phyloP scores from a whole-genome alignment of 176 grass and related monocot species.

The Carex parvula region DNA sequence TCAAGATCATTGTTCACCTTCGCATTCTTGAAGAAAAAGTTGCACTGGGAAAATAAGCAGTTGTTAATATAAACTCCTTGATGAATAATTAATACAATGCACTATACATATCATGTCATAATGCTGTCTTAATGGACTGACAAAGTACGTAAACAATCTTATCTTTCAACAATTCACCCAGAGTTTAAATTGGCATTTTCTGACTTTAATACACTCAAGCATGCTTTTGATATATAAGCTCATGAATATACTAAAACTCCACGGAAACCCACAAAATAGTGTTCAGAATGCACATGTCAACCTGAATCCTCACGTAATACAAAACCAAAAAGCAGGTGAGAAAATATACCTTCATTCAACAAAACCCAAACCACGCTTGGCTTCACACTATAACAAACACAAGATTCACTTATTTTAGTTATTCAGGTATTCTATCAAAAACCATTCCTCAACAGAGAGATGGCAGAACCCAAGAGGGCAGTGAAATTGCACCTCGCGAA shows the following conservation, averaged over 20 bases:
- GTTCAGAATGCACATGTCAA: too few relatives aligned
- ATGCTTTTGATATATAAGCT: background rate
- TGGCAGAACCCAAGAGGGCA: background rate
- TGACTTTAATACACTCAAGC: too few relatives aligned
- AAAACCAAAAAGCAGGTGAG: too few relatives aligned
- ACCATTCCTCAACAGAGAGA: background rate
- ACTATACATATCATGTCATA: background rate
- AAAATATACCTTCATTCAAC: background rate
- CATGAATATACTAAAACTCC: too few relatives aligned
- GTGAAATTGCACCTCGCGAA: background rate
- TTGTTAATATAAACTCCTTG: background rate
- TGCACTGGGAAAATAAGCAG: background rate
- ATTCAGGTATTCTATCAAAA: background rate
- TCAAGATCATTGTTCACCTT: constrained; percentile 53
- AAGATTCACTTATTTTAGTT: background rate
- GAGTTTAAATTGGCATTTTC: too few relatives aligned
- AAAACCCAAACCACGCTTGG: background rate
- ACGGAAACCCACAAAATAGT: too few relatives aligned
- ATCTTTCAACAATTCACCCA: too few relatives aligned
- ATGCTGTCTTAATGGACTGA: background rate
- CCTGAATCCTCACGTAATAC: too few relatives aligned
- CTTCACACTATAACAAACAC: background rate
- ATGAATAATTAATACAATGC: background rate
- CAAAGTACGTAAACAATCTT: background rate
- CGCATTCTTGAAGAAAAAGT: constrained; percentile 28